Evolutionary conservation across 306 rosid genomes (phyloP).

Genomic region (Quercus mongolica): DNA sequence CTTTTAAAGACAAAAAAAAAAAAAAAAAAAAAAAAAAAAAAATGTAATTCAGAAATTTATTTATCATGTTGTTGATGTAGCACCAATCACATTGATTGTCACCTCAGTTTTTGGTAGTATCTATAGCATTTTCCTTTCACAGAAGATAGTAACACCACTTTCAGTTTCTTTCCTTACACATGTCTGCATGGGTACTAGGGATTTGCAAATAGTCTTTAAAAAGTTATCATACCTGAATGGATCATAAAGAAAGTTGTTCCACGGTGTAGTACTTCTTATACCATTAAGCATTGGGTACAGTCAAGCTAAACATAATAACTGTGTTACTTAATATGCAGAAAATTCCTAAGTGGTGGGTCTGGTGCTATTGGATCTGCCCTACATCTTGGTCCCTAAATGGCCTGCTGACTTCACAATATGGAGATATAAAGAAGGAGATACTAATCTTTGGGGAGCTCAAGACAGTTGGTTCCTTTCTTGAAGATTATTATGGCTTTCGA

Average conservation of each 20-base stretch:
- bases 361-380: conserved; percentile 83
- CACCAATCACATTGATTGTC: too few relatives aligned
- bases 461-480: conserved; percentile 43
- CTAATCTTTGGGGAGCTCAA: conserved; percentile 56
- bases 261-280: not conserved
- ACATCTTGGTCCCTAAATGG: conserved; percentile 83
- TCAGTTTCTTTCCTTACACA: not conserved
- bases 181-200: not conserved
- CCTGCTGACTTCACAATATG: conserved; percentile 72
- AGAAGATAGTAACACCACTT: not conserved
- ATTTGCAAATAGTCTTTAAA: not conserved
- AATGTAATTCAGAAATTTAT: too few relatives aligned
- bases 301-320: conserved; percentile 10
- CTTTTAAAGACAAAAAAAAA: too few relatives aligned
- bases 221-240: not conserved
- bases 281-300: not conserved
- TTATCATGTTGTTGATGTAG: too few relatives aligned
- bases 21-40: too few relatives aligned
- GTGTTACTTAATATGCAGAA: conserved; percentile 42
- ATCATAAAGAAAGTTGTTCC: not conserved
- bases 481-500: conserved; percentile 61
- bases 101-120: too few relatives aligned
- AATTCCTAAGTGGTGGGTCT: conserved; percentile 90
- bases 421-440: conserved; percentile 51
- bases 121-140: too few relatives aligned